phyloP scores from a whole-genome alignment of 2,329 filamentous ascomycete genomes.

The Onygena corvina region DNA sequence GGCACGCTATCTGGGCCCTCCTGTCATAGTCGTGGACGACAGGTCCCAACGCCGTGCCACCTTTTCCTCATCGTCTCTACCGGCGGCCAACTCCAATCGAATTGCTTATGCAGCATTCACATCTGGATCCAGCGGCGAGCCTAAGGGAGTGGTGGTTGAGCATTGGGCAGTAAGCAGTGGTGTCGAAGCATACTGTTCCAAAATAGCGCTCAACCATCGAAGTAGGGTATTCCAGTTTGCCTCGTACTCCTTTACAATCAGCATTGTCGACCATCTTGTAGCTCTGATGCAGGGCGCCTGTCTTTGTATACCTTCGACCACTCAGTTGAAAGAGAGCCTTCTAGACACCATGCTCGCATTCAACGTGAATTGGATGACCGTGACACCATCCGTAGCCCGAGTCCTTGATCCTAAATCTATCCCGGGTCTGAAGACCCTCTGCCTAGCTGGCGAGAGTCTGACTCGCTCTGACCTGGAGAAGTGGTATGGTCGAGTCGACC shows the following conservation, averaged over 20 bases:
- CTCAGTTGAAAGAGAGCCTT: conserved; percentile 38
- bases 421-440: conserved; percentile 30
- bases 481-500: conserved; percentile 21
- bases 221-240: conserved; percentile 61
- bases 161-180: conserved; percentile 32
- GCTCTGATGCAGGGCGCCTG: conserved; percentile 26
- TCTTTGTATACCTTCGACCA: conserved; percentile 33
- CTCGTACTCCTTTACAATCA: conserved; percentile 78
- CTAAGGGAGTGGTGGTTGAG: conserved; percentile 50
- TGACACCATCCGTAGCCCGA: conserved; percentile 47
- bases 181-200: conserved; percentile 24
- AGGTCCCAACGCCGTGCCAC: conserved; percentile 8
- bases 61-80: not conserved
- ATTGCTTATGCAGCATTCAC: conserved; percentile 50
- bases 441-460: conserved; percentile 41
- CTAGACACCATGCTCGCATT: not conserved
- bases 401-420: too few relatives aligned
- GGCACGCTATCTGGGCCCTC: conserved; percentile 3
- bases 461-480: conserved; percentile 41
- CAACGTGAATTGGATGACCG: conserved; percentile 34
- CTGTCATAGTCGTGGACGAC: conserved; percentile 15
- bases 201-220: conserved; percentile 32
- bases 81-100: conserved; percentile 27
- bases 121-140: conserved; percentile 42
- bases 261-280: conserved; percentile 72